Percentiles rank a stretch among this genome's conserved stretches.
Evolutionary conservation across 2,329 filamentous ascomycete genomes (phyloP).

Genomic region (Scytalidium sp.): DNA sequence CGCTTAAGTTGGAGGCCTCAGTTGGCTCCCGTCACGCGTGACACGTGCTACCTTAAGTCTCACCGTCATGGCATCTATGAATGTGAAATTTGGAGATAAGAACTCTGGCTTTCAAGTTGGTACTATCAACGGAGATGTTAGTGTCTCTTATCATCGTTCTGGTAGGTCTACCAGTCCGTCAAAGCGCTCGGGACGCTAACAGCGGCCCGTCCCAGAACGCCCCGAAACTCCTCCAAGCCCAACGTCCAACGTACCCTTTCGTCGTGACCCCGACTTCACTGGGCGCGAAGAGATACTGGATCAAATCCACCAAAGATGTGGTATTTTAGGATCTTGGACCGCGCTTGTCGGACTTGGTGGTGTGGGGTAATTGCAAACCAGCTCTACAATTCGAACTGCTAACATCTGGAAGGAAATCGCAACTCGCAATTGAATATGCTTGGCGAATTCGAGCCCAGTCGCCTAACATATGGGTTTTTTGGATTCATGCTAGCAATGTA

Average conservation of each 20-base stretch:
- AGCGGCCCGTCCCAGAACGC: constrained; percentile 16
- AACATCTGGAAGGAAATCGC: constrained; percentile 28
- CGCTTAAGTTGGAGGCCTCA: neutral
- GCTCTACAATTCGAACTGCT: constrained; percentile 6
- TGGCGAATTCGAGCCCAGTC: constrained; percentile 23
- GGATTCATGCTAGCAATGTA: constrained; percentile 31
- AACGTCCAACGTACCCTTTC: constrained; percentile 16
- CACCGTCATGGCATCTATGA: neutral
- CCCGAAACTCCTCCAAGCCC: constrained; percentile 17
- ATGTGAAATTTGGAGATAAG: constrained; percentile 7
- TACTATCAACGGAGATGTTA: constrained; percentile 17
- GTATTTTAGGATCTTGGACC: constrained; percentile 13
- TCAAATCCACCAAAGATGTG: constrained; percentile 24
- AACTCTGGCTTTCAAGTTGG: constrained; percentile 19
- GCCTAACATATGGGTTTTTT: constrained; percentile 32
- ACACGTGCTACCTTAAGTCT: neutral
- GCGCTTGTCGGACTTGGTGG: constrained; percentile 20
- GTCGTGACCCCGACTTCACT: constrained; percentile 17
- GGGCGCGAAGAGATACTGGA: constrained; percentile 16
- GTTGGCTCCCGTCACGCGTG: neutral
- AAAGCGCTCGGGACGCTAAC: constrained; percentile 17
- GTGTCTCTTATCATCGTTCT: constrained; percentile 15
- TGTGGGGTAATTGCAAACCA: constrained; percentile 14
- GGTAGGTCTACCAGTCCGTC: constrained; percentile 16
- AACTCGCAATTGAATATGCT: constrained; percentile 35